These are phyloP conservation scores for Aspergillus transmontanensis DNA, from an alignment of 2,329 filamentous ascomycete species.

Conservation along the genomic window DNA sequence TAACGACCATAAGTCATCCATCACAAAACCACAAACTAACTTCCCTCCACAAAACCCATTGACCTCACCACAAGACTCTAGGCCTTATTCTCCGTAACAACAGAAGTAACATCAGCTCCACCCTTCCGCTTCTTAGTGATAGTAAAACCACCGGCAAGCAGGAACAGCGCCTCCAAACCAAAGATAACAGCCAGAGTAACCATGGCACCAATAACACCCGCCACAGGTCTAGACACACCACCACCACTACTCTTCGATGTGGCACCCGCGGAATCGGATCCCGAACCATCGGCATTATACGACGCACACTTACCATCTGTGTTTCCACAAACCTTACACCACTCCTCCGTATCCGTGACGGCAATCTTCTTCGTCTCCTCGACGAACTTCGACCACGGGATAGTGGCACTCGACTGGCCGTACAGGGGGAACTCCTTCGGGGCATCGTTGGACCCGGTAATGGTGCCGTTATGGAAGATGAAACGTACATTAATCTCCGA, in stretches of 20 bases:
- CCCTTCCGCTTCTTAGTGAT: not conserved
- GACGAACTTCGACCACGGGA: conserved; percentile 72
- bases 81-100: not conserved
- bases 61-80: not conserved
- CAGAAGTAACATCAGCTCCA: not conserved
- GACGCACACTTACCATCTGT: conserved; percentile 53
- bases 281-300: conserved; percentile 16
- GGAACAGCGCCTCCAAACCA: not conserved
- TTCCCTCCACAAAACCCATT: not conserved
- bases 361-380: conserved; percentile 64
- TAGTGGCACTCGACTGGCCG: conserved; percentile 54
- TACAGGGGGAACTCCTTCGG: conserved; percentile 58
- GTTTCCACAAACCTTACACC: conserved; percentile 75
- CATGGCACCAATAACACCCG: conserved; percentile 73
- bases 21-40: not conserved
- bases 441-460: conserved; percentile 44
- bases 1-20: not conserved
- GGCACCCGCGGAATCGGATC: conserved; percentile 15
- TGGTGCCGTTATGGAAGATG: conserved; percentile 62
- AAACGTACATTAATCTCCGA: conserved; percentile 59
- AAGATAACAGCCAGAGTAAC: conserved; percentile 54
- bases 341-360: conserved; percentile 62
- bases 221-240: conserved; percentile 66
- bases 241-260: conserved; percentile 35
- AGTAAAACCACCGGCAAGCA: not conserved